A percentile compares a stretch with the other conserved stretches of the same genome.
phyloP scores from a whole-genome alignment of 1,139 yeast species.

The Taphrina flavorubra region DNA sequence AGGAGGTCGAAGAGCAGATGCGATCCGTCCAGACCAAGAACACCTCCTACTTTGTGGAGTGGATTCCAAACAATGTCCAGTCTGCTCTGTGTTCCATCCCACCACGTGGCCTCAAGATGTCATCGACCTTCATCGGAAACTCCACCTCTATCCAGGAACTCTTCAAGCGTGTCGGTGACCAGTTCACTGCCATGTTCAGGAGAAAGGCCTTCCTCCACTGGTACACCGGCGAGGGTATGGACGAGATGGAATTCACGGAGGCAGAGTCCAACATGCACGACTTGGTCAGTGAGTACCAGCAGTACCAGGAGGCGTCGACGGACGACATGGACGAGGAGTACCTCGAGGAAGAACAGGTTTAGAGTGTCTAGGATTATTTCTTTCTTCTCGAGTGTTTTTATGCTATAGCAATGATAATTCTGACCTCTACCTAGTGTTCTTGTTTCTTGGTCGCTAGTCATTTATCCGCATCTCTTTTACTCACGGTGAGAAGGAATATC shows the following conservation, averaged over 20 bases:
- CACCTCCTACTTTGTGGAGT: slow-evolving; percentile 66
- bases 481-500: too few species aligned
- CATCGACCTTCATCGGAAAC: slow-evolving; percentile 58
- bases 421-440: not conserved
- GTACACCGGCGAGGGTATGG: slow-evolving; percentile 59
- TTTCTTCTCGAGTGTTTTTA: slow-evolving; percentile 7
- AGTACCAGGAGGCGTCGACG: slow-evolving; percentile 56
- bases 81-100: slow-evolving; percentile 57
- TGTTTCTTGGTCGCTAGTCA: too few species aligned
- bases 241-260: slow-evolving; percentile 57
- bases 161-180: slow-evolving; percentile 54
- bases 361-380: slow-evolving; percentile 1
- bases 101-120: slow-evolving; percentile 54
- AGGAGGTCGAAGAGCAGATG: slow-evolving; percentile 57
- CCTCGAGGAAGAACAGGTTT: slow-evolving; percentile 46
- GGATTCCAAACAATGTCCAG: slow-evolving; percentile 97
- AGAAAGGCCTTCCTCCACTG: slow-evolving; percentile 58
- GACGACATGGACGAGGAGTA: slow-evolving; percentile 52
- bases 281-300: slow-evolving; percentile 56
- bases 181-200: slow-evolving; percentile 56
- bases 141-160: slow-evolving; percentile 57
- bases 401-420: slow-evolving; percentile 28
- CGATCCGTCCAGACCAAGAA: slow-evolving; percentile 53
- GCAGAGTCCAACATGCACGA: slow-evolving; percentile 57
- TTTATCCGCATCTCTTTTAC: too few species aligned